These are phyloP conservation scores for Flaveria floridana DNA, from an alignment of 140 eudicot genomes.

Conservation along the genomic window DNA sequence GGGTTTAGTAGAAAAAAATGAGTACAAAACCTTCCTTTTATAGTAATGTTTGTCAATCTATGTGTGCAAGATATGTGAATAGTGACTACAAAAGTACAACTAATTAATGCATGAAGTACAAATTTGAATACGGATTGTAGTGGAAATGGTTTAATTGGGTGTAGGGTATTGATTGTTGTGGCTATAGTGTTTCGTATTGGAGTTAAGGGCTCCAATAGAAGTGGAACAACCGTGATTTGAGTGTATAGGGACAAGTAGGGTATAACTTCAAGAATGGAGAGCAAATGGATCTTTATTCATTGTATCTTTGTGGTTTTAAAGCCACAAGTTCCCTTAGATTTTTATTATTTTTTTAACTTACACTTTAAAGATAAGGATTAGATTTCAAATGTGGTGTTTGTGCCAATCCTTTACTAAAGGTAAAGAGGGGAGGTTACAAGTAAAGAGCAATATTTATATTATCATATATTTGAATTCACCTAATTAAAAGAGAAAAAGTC, in stretches of 20 bases:
- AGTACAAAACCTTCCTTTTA: conserved; percentile 33
- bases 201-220: conserved; percentile 23
- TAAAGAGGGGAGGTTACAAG: background rate
- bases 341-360: conserved; percentile 13
- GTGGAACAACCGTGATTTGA: conserved; percentile 30
- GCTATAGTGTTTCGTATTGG: conserved; percentile 17
- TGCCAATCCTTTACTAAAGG: background rate
- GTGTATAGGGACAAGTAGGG: conserved; percentile 32
- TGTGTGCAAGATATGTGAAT: conserved; percentile 25
- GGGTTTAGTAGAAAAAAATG: conserved; percentile 25
- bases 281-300: conserved; percentile 2
- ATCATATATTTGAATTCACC: too few relatives aligned
- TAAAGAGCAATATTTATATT: too few relatives aligned
- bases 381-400: background rate
- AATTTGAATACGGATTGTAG: conserved; percentile 6
- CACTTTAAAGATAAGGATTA: conserved; percentile 1
- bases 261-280: conserved; percentile 22
- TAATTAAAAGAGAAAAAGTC: too few relatives aligned
- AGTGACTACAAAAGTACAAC: background rate
- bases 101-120: conserved; percentile 18
- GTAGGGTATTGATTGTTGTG: conserved; percentile 22
- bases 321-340: conserved; percentile 17
- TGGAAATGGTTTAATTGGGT: conserved; percentile 24
- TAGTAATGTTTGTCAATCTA: conserved; percentile 30
- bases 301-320: background rate